Base-by-base conservation (phyloP, 208 protist genomes). In the Hexamita inflata region DNA sequence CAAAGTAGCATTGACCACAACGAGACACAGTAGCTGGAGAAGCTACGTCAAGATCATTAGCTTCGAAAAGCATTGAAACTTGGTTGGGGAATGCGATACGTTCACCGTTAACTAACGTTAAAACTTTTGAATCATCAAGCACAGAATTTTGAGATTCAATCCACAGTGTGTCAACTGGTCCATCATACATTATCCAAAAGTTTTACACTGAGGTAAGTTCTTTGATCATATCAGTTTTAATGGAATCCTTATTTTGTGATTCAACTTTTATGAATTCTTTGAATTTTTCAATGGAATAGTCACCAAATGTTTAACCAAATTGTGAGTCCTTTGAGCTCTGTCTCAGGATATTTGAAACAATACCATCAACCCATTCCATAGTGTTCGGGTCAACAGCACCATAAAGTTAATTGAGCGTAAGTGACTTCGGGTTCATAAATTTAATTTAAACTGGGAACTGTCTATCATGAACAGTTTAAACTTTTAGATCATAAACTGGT, bases 61-160 rank as follows among this genome's bases (percentile, higher is more conserved):
- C 93, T 86, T 98, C 95, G 80, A 98, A 98, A n/a, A 97, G 81
- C 79, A 97, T 92, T 26, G 87, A 87, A 68, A 97, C 91, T 32
- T 91, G 88, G 29, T 86, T 82, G 75, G 94, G 92, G 79, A 98
- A 85, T 53, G 90, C 86, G 79, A 98, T 98, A 78, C 95, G 90
- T 82, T 96, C 92, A 34, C 92, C 91, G 57, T 93, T 96, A 86
- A 95, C 94, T 28, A 98, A 86, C 28, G 95, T 98, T 11, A 98
- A 87, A 83, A 97, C 89, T 85, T 96, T 97, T 85, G 96, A 96
- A 84, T 97, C 93, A 86, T 98, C 94, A n/a, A 98, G 85, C 34
- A 98, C 92, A n/a, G 94, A 95, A 84, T 98, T 98, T 93, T 97
- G 96, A 9, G 86, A 92, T 87, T 98, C 95, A 77, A 97, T 96